phyloP scores from a whole-genome alignment of 208 protist genomes.

The Porcisia hertigi region DNA sequence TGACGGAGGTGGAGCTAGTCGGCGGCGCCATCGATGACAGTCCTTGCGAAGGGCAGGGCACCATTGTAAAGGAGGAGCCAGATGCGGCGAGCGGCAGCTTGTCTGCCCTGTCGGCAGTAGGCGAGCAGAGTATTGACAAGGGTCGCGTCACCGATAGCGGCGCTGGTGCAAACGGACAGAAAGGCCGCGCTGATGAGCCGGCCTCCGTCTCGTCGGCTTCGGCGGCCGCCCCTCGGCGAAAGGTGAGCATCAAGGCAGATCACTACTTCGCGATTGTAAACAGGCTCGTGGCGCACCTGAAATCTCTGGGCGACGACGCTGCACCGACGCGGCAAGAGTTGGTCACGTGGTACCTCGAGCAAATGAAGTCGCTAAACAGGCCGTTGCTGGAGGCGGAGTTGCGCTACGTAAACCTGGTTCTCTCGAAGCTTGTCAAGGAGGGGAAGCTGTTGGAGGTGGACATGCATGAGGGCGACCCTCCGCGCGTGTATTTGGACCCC shows the following conservation, averaged over 20 bases:
- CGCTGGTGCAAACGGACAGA: not conserved
- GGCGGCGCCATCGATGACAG: slow-evolving; percentile 34
- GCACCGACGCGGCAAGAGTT: slow-evolving; percentile 80
- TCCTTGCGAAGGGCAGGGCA: slow-evolving; percentile 1
- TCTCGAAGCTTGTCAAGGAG: slow-evolving; percentile 78
- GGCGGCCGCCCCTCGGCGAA: slow-evolving; percentile 26
- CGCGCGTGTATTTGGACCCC: slow-evolving; percentile 80
- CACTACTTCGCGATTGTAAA: slow-evolving; percentile 91
- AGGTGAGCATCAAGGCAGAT: slow-evolving; percentile 79
- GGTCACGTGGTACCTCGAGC: slow-evolving; percentile 88
- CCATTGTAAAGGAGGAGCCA: slow-evolving; percentile 38
- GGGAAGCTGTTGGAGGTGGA: slow-evolving; percentile 88
- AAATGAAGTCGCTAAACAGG: slow-evolving; percentile 78
- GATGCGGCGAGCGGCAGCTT: slow-evolving; percentile 10
- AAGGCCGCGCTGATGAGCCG: slow-evolving; percentile 2
- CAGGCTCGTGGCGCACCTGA: slow-evolving; percentile 64
- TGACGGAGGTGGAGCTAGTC: slow-evolving; percentile 87
- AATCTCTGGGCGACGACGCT: slow-evolving; percentile 63
- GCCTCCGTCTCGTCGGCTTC: slow-evolving; percentile 4
- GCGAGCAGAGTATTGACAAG: slow-evolving; percentile 2
- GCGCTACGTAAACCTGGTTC: slow-evolving; percentile 75
- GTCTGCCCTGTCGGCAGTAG: not conserved
- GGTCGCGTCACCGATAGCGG: not conserved
- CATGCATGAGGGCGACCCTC: slow-evolving; percentile 57
- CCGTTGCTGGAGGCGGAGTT: slow-evolving; percentile 82